Conservation (phyloP, 2,329 filamentous ascomycete species). For the Madurella mycetomatis region DNA sequence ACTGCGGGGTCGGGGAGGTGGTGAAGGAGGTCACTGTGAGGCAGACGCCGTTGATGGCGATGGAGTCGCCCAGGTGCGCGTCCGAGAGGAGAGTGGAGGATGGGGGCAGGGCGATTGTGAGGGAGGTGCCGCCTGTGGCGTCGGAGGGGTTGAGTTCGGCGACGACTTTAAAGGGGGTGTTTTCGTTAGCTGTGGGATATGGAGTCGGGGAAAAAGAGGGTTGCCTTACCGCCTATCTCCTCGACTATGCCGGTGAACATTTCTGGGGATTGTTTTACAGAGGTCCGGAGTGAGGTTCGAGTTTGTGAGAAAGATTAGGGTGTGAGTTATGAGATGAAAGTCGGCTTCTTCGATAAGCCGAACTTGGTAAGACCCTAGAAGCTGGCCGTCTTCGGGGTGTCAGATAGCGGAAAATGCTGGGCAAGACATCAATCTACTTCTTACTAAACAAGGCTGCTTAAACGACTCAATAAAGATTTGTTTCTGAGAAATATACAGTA, state of each 20-base stretch:
- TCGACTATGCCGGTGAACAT: constrained; percentile 98
- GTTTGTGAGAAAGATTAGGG: neutral
- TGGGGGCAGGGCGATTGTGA: constrained; percentile 72
- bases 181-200: constrained; percentile 11
- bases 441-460: no score
- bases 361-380: neutral
- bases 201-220: neutral
- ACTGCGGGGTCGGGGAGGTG: constrained; percentile 41
- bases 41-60: constrained; percentile 92
- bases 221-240: constrained; percentile 75
- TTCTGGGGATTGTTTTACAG: constrained; percentile 35
- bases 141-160: constrained; percentile 76
- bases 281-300: neutral
- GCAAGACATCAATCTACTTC: no score
- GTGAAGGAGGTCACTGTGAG: constrained; percentile 71
- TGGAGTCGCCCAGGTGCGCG: constrained; percentile 85
- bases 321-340: neutral
- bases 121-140: constrained; percentile 78
- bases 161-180: constrained; percentile 50
- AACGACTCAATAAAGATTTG: no score
- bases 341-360: neutral
- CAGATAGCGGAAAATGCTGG: no score
- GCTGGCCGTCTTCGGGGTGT: no score
- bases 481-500: no score
- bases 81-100: constrained; percentile 73